Conservation (phyloP, 106 monocot species). For the Dendrobium huoshanense region DNA sequence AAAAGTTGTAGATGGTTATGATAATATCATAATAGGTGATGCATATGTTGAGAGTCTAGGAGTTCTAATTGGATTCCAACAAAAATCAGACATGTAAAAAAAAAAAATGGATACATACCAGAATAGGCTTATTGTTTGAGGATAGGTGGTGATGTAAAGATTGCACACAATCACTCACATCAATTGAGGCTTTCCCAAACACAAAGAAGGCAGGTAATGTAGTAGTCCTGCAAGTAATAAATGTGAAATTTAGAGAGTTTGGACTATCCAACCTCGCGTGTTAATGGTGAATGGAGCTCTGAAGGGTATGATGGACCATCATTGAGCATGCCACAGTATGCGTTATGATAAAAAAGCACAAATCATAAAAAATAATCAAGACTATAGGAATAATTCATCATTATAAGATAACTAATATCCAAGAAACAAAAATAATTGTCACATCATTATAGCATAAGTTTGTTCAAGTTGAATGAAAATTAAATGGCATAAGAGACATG, state of each 20-base stretch:
- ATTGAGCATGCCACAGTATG: background rate
- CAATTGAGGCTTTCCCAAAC: constrained; percentile 64
- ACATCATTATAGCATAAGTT: background rate
- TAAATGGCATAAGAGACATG: background rate
- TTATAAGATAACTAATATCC: background rate
- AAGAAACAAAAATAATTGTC: background rate
- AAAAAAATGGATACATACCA: constrained; percentile 45
- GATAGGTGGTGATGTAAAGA: constrained; percentile 30
- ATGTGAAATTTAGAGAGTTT: constrained; percentile 1
- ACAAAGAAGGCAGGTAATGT: constrained; percentile 78
- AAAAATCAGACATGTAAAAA: background rate
- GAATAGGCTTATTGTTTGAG: constrained; percentile 39
- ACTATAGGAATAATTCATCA: background rate
- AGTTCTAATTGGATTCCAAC: background rate
- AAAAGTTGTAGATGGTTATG: background rate
- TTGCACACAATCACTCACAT: constrained; percentile 41
- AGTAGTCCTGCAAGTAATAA: constrained; percentile 58
- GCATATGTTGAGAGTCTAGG: background rate
- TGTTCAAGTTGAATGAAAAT: background rate
- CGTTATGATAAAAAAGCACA: background rate
- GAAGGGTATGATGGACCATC: background rate
- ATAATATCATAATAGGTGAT: background rate
- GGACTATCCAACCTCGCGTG: background rate
- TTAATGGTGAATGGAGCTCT: background rate
- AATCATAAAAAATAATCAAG: background rate